These are phyloP conservation scores for Calocybe cyanea DNA, from an alignment of 768 basidiomycete species.

Conservation along the genomic window DNA sequence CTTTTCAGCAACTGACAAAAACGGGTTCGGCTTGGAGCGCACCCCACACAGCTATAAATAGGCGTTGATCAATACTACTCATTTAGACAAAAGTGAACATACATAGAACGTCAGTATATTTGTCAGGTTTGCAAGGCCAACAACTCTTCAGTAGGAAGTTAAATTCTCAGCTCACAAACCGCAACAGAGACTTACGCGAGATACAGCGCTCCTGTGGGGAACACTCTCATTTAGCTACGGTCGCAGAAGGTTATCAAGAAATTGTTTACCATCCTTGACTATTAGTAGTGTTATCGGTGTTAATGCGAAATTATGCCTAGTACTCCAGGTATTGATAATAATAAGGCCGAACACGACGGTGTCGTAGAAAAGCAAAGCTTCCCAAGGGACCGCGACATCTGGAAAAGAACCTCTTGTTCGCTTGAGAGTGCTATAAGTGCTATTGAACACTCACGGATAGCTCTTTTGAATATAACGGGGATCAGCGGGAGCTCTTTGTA, in stretches of 20 bases:
- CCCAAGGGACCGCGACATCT: conserved; percentile 42
- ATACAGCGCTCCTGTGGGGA: conserved; percentile 47
- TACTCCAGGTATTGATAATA: conserved; percentile 38
- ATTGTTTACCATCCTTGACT: conserved; percentile 44
- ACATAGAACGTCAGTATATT: conserved; percentile 41
- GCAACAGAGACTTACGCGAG: conserved; percentile 43
- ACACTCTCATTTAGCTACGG: neutral
- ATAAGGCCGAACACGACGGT: conserved; percentile 44
- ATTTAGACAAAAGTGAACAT: conserved; percentile 10
- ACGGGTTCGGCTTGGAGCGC: conserved; percentile 2
- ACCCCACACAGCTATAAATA: conserved; percentile 23
- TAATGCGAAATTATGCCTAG: conserved; percentile 24
- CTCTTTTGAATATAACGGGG: too few species aligned
- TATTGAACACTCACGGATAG: too few species aligned
- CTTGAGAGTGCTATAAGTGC: too few species aligned
- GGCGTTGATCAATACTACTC: neutral
- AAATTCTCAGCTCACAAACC: neutral
- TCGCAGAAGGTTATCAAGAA: neutral
- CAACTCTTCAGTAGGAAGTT: conserved; percentile 35
- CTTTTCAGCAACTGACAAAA: neutral
- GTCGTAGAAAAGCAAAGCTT: conserved; percentile 48
- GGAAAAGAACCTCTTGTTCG: neutral
- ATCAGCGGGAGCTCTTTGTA: too few species aligned
- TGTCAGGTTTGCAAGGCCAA: conserved; percentile 45
- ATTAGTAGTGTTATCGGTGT: conserved; percentile 38